Percentiles rank a stretch among this genome's conserved stretches.
Evolutionary conservation across 179 eudicot species (phyloP).

Genomic region (Patellifolia procumbens): DNA sequence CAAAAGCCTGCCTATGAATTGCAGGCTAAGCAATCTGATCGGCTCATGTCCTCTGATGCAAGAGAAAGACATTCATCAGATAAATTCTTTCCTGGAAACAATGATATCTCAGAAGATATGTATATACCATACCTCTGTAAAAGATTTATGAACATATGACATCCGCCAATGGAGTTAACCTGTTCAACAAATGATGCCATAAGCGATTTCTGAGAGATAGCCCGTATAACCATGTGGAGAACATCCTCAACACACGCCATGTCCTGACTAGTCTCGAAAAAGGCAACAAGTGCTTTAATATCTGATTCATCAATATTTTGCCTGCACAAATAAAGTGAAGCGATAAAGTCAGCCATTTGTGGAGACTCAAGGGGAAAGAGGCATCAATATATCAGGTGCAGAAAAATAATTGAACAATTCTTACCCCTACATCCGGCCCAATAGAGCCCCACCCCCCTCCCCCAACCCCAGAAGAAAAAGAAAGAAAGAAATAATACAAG

Average conservation of each 20-base stretch:
- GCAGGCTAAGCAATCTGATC: conserved; percentile 90
- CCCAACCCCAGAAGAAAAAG: conserved; percentile 5
- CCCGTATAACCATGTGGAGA: conserved; percentile 92
- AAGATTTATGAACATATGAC: conserved; percentile 93
- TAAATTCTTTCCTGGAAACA: conserved; percentile 14
- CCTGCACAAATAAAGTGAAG: conserved; percentile 46
- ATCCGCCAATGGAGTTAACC: conserved; percentile 80
- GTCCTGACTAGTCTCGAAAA: conserved; percentile 83
- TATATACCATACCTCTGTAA: conserved; percentile 63
- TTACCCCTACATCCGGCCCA: background rate
- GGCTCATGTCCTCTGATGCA: conserved; percentile 83
- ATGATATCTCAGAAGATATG: conserved; percentile 9
- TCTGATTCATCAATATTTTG: conserved; percentile 69
- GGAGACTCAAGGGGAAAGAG: background rate
- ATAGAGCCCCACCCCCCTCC: background rate
- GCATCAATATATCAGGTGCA: background rate
- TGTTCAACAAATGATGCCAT: conserved; percentile 88
- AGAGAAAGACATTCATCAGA: conserved; percentile 23
- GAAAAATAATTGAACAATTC: background rate
- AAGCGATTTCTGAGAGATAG: conserved; percentile 81
- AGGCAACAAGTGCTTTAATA: conserved; percentile 85
- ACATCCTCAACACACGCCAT: conserved; percentile 93
- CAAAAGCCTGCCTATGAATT: conserved; percentile 86
- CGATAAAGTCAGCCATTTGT: background rate
- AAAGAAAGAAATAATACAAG: background rate